Conservation (phyloP, 2,329 filamentous ascomycete species). For the Cladophialophora yegresii region DNA sequence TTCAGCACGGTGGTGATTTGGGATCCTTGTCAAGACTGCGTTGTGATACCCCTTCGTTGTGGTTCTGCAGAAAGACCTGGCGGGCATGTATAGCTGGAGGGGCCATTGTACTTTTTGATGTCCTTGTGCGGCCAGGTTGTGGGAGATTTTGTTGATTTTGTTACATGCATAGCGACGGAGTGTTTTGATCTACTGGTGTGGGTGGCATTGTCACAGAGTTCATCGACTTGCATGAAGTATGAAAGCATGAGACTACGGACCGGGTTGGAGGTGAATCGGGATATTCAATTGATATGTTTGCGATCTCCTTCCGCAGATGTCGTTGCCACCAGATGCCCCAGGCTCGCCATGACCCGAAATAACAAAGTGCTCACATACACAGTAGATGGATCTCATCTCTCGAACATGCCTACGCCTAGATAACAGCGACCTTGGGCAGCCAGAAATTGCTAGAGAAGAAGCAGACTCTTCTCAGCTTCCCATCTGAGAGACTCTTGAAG, state of each 20-base stretch:
- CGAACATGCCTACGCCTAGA: neutral
- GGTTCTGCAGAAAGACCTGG: conserved; percentile 19
- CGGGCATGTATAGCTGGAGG: conserved; percentile 3
- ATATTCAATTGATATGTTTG: conserved; percentile 21
- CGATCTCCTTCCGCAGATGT: conserved; percentile 1
- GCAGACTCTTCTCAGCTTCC: neutral
- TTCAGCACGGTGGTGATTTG: conserved; percentile 14
- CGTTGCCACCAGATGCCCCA: neutral
- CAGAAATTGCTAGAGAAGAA: neutral
- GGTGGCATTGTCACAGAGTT: conserved; percentile 9
- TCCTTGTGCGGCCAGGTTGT: conserved; percentile 10
- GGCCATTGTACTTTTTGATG: conserved; percentile 8
- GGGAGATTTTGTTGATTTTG: conserved; percentile 1
- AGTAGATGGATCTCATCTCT: conserved; percentile 6
- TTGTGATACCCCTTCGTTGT: conserved; percentile 33
- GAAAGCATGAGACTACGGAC: conserved; percentile 24
- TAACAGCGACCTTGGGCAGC: neutral
- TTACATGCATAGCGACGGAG: conserved; percentile 35
- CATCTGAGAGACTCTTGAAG: neutral
- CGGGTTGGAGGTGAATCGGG: conserved; percentile 16
- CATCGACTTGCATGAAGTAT: conserved; percentile 24
- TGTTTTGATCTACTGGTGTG: conserved; percentile 5
- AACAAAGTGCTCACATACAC: conserved; percentile 18
- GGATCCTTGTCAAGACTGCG: conserved; percentile 19
- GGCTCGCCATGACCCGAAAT: neutral